A percentile compares a stretch with the other conserved stretches of the same genome.
Evolutionary conservation across 768 basidiomycete species (phyloP).

Genomic region (Calocybe gangraenosa): DNA sequence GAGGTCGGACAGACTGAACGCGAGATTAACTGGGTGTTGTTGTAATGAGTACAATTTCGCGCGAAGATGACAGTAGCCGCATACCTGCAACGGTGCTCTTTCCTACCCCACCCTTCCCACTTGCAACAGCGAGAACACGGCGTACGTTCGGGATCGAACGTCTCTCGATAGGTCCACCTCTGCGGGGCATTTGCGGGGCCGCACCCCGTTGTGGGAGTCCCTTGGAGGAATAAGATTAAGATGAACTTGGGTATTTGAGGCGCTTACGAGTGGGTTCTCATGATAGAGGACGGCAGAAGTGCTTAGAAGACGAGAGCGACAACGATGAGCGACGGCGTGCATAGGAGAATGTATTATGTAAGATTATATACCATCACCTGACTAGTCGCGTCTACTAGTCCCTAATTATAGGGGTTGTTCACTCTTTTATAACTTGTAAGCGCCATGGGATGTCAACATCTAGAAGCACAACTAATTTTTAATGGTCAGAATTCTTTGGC

Average conservation of each 20-base stretch:
- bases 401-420: too few relatives aligned
- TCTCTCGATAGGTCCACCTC: slow-evolving; percentile 49
- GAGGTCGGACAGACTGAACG: slow-evolving; percentile 61
- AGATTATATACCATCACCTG: too few relatives aligned
- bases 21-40: slow-evolving; percentile 65
- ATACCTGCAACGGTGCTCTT: slow-evolving; percentile 82
- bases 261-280: slow-evolving; percentile 19
- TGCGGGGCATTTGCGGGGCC: slow-evolving; percentile 59
- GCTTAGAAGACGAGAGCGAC: slow-evolving; percentile 8
- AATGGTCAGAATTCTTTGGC: too few relatives aligned
- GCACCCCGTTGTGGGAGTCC: slow-evolving; percentile 29
- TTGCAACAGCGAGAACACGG: slow-evolving; percentile 79
- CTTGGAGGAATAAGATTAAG: slow-evolving; percentile 1
- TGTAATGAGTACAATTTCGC: background rate
- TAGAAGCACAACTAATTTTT: too few relatives aligned
- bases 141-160: slow-evolving; percentile 68
- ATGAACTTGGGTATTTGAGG: background rate
- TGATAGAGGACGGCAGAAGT: slow-evolving; percentile 6
- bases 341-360: too few relatives aligned
- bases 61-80: slow-evolving; percentile 13
- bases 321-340: background rate
- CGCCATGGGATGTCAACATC: too few relatives aligned
- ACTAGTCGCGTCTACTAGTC: too few relatives aligned
- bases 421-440: too few relatives aligned
- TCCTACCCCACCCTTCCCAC: slow-evolving; percentile 94